Evolutionary conservation across 208 protist genomes (phyloP).

Genomic region (Phytomonas sp.): DNA sequence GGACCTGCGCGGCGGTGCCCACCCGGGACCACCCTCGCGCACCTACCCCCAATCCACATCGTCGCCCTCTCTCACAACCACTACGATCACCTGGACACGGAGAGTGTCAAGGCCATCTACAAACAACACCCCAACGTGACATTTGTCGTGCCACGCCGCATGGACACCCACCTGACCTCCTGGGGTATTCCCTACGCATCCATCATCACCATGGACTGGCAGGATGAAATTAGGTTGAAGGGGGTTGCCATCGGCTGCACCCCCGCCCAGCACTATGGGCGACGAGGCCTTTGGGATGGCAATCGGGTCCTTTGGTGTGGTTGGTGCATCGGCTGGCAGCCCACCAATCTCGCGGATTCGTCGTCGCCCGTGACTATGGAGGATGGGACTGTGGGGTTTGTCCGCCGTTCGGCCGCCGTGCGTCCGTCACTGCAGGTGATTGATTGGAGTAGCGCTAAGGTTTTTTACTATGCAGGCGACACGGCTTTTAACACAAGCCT

Average conservation of each 20-base stretch:
- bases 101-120: conserved; percentile 22
- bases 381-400: not conserved
- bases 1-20: conserved; percentile 37
- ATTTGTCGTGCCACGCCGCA: conserved; percentile 53
- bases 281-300: conserved; percentile 27
- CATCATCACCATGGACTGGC: conserved; percentile 43
- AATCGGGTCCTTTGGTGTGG: conserved; percentile 65
- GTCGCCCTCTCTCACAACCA: conserved; percentile 82
- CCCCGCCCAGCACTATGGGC: conserved; percentile 59
- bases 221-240: conserved; percentile 29
- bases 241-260: conserved; percentile 38
- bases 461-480: conserved; percentile 57
- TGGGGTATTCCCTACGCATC: conserved; percentile 28
- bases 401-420: not conserved
- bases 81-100: conserved; percentile 81
- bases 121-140: conserved; percentile 25
- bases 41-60: conserved; percentile 69
- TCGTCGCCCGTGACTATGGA: not conserved
- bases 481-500: conserved; percentile 39
- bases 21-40: conserved; percentile 21
- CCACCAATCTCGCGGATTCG: not conserved
- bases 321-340: conserved; percentile 47
- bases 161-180: conserved; percentile 28
- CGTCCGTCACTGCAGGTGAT: not conserved
- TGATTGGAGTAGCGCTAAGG: conserved; percentile 24